Evolutionary conservation across 352 stramenopile species (phyloP), one percentile per base, ranked within the genome.

Genomic region (Pythium brachiatum): DNA sequence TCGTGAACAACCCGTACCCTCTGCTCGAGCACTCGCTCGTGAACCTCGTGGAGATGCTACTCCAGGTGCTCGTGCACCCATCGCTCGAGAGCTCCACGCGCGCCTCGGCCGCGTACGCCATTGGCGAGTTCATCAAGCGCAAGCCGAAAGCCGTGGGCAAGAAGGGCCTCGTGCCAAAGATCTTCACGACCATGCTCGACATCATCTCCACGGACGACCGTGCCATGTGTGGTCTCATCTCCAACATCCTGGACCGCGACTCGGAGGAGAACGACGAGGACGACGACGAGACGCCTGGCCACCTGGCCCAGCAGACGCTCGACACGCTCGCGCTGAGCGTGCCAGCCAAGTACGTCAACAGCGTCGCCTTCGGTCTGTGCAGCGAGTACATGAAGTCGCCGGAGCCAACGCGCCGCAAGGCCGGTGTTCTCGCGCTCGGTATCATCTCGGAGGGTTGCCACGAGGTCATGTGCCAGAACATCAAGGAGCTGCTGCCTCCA

Each of bases 391-490:
- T 99, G 53, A 82, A 81, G 54, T 93, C 86, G 46, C 72, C 86
- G 16, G 83, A 98, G 53, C 71, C 92, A 5, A 88, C 89, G 34
- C 93, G 95, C 66, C 90, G 97, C 51, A 99, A 99, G 76, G 97
- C 97, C 48, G 97, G 95, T 55, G 95, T 98, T 60, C 86, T 98
- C n/a, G 83, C 94, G 29, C 79, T 99, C 27, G 97, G 96, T 53
- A 98, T 99, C 54, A 91, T 99, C 64, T 97, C 95, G 39, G 97
- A 99, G 78, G 97, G 96, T 54, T 98, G 95, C 73, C 88, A 86
- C 58, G 95, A 98, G 48, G 91, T 97, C 56, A 90, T 99, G 68
- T 94, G 93, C 74, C 88, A 98, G 34, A 96, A 98, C 76, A 81
- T 99, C 48, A 83, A 82, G 32, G 81, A 98, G 57, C 72, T 98